Evolutionary conservation across 305 asterid genomes (phyloP).

Genomic region (Solanum chacoense): DNA sequence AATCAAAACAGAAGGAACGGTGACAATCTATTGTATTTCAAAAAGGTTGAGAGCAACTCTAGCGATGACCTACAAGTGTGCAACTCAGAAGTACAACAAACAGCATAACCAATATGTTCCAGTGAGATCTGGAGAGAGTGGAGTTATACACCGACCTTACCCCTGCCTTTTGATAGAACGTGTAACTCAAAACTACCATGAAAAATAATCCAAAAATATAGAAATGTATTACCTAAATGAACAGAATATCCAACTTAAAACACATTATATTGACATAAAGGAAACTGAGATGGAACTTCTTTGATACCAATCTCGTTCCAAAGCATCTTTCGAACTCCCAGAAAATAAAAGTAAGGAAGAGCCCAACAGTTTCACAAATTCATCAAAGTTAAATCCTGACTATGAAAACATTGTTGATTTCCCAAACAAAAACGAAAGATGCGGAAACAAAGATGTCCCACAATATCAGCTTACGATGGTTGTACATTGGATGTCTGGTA

Average conservation of each 20-base stretch:
- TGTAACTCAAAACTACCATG: background rate
- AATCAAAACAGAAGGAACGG: background rate
- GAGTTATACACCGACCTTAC: background rate
- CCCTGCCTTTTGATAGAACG: background rate
- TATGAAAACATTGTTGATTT: background rate
- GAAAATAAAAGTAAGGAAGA: background rate
- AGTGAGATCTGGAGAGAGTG: background rate
- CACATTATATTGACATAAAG: background rate
- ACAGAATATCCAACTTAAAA: background rate
- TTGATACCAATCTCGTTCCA: background rate
- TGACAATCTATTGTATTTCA: background rate
- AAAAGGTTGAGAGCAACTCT: background rate
- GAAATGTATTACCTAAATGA: background rate
- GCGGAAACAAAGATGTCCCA: background rate
- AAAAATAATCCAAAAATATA: background rate
- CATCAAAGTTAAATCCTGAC: background rate
- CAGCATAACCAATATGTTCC: background rate
- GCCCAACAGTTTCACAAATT: background rate
- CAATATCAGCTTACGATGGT: constrained; percentile 7
- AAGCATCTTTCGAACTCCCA: background rate
- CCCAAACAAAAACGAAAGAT: background rate
- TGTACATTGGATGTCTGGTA: constrained; percentile 52
- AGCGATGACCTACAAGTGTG: too few relatives aligned
- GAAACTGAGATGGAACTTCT: background rate
- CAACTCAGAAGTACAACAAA: background rate